Evolutionary conservation across 495 filamentous ascomycete species (phyloP).

Genomic region (Aspergillus avenaceus): DNA sequence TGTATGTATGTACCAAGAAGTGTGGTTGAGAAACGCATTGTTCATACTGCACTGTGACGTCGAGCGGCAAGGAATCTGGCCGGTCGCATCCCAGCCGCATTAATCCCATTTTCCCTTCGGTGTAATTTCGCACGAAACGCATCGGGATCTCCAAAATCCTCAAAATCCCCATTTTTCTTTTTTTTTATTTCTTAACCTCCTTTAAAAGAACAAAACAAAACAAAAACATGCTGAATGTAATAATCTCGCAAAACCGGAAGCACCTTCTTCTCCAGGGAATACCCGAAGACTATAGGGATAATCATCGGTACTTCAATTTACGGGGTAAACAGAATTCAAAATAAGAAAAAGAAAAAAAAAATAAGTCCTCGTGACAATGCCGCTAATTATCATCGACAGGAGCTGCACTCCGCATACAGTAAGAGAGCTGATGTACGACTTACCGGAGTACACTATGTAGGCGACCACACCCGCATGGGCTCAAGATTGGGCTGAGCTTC

Average conservation of each 20-base stretch:
- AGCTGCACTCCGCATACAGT: constrained; percentile 18
- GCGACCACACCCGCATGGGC: constrained; percentile 7
- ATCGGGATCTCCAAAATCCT: background rate
- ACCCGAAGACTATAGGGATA: background rate
- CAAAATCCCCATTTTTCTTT: background rate
- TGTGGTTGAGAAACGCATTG: background rate
- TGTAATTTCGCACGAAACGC: background rate
- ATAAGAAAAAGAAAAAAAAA: background rate
- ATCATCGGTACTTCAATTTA: background rate
- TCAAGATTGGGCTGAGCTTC: constrained; percentile 7
- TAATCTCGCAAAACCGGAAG: too few species aligned
- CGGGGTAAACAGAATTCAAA: too few species aligned
- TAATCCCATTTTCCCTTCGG: background rate
- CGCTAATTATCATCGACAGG: background rate
- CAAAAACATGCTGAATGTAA: too few species aligned
- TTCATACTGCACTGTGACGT: constrained; percentile 4
- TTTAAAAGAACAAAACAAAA: too few species aligned
- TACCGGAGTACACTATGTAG: background rate
- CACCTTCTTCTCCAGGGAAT: background rate
- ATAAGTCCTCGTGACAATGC: background rate
- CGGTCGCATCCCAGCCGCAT: constrained; percentile 12
- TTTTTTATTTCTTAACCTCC: too few species aligned
- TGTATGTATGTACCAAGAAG: too few species aligned
- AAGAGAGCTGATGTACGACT: constrained; percentile 7
- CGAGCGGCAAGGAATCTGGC: constrained; percentile 8